Evolutionary conservation across 169 alveolate genomes (phyloP), one percentile per base, ranked within the genome.

Genomic region (Plasmodium inui): DNA sequence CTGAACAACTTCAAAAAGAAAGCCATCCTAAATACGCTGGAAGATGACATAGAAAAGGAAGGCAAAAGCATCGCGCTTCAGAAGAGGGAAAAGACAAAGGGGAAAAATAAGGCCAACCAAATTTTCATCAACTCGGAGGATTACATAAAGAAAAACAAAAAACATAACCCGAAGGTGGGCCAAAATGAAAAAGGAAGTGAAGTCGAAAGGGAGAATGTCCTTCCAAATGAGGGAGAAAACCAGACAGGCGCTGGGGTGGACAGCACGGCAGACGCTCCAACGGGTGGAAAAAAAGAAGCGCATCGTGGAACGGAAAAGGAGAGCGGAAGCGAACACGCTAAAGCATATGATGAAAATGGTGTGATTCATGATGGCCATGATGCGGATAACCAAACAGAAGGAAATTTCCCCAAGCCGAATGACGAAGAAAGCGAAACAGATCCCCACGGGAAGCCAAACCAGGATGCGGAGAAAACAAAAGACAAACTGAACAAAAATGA

Each of bases 1-100:
- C 32, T 89, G 71, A 89, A 89, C 39, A 89, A 57, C 50, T 89
- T 89, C 44, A 78, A 89, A 89, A 89, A 89, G 39, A 89, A 89
- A 79, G 94, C 82, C 5, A 89, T 79, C 50, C 74, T 89, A 79
- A 89, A 89, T 34, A 89, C 88, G 6, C 32, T 89, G 73, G 94
- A 89, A 61, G 94, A 89, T 70, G 94, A 89, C 26, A 89, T 79
- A 19, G 94, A 89, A 41, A 61, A 89, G 30, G 55, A 17, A 14
- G 73, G 28, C 17, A 89, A 89, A 78, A 9, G 34, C 3, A 17
- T 89, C 50, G 10, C 57, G 0, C 39, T 57, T 4, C 74, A 79
- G n/a, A 55, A 86, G 32, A 86, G 80, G 70, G 86, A 86, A 34
- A 89, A 89, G 37, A 46, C 46, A 39, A 86, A 78, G 72, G 94